Evolutionary conservation across 129 eudicot genomes (phyloP).

Genomic region (Pittosporum tobira): DNA sequence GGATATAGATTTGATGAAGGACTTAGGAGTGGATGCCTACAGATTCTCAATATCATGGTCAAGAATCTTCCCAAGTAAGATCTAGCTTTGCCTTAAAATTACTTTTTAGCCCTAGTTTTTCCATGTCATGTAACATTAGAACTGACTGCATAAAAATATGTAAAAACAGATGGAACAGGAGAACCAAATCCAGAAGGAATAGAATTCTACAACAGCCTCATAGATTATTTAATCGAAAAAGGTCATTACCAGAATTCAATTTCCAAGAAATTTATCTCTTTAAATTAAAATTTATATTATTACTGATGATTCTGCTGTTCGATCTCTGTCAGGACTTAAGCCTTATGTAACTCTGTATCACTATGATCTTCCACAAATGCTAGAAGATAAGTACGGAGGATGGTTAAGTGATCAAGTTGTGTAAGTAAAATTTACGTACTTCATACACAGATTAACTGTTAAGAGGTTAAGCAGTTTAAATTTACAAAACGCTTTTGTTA

Average conservation of each 20-base stretch:
- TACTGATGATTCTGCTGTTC: no score
- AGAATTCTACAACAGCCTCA: constrained; percentile 69
- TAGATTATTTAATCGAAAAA: no score
- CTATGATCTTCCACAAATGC: constrained; percentile 88
- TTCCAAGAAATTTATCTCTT: no score
- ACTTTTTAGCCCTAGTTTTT: no score
- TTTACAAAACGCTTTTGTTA: not conserved
- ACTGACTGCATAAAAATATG: no score
- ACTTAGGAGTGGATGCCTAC: constrained; percentile 96
- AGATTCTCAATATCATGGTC: constrained; percentile 96
- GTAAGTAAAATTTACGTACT: constrained; percentile 23
- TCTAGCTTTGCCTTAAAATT: no score
- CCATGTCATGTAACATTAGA: no score
- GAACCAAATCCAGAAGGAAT: constrained; percentile 74
- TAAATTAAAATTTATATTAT: no score
- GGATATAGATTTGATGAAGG: constrained; percentile 78
- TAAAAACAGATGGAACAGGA: constrained; percentile 97
- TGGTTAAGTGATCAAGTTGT: constrained; percentile 66
- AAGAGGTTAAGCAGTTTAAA: no score
- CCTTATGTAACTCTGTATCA: constrained; percentile 88
- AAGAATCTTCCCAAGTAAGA: constrained; percentile 81
- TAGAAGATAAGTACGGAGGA: constrained; percentile 68
- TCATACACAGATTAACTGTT: no score
- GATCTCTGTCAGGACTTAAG: constrained; percentile 58
- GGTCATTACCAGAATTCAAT: no score